Evolutionary conservation across 805 yeast species (phyloP), one percentile per base, ranked within the genome.

Genomic region (Suhomyces tanzawaensis): DNA sequence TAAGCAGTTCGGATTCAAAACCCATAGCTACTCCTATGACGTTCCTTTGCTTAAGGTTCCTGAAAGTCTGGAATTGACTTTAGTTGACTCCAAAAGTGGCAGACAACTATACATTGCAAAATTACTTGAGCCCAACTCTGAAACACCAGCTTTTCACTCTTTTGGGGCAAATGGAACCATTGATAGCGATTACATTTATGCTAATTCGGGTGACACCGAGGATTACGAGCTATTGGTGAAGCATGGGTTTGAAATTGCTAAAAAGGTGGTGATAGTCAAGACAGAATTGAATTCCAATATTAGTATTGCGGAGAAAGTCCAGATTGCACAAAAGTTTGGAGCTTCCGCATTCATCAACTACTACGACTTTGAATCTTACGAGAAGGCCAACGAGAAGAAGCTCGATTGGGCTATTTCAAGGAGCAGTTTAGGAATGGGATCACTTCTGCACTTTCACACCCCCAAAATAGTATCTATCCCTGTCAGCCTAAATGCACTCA

Each of bases 111-210:
- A 62, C 42, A 33, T 46, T 3, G 60, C 66, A 3, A 37, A 42
- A 4, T 34, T 66, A 8, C 22, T 24, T 4, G 71, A 65, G 34
- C 50, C 49, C 1, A 39, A 42, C 19, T 48, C 43, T 26, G 27
- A 42, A 7, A 63, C 70, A 0, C 70, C 70, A 3, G 62, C 68
- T 1, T 65, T 44, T 38, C 47, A 51, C 36, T 45, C 50, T 3
- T 55, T 48, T 45, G 66, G 70, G 1, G 27, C 24, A 4, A 52
- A 45, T 31, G 71, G 65, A 1, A 37, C 53, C 1, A 47, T 58
- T 1, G 43, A 39, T 4, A 60, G 51, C 1, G 48, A 45, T 9
- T 65, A 50, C 43, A 39, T 66, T 2, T 63, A 36, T 48, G 68
- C 50, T 7, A 60, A 63, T 37, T 45, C 50, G n/a, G 73, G 70